Base-by-base conservation (phyloP, 768 basidiomycete species). In the Suillus cothurnatus region DNA sequence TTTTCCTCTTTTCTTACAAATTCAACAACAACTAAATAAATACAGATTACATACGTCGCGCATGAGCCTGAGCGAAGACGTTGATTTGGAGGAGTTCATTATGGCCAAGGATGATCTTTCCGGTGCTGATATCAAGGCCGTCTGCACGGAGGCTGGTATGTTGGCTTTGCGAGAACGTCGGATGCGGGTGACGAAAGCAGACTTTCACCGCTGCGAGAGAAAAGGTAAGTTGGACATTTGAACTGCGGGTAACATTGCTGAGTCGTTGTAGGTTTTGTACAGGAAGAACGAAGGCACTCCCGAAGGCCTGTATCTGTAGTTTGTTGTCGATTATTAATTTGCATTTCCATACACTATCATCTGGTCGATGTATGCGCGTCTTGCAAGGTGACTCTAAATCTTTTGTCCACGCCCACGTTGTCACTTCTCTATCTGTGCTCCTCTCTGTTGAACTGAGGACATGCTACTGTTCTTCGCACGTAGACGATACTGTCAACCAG, bases 71-170 rank as follows among this genome's bases (percentile, higher is more conserved):
- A 80, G 79, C 60, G 85, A 86, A 32, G 95, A 97, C 72, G 97
- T 99, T 39, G 95, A 95, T 73, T 81, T 99, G 63, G 97, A 99
- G 74, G 97, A 99, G 77, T 94, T 94, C 72, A 89, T 99, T 63
- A 92, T 91, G 81, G 90, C 91, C 34, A 99, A 99, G 78, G 97
- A 99, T 71, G 97, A 98, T 72, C 80, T 97, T 26, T 94, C 93
- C 15, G 97, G 97, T 55, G 97, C 97, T 2, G 97, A 99, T 73
- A 99, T 99, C 84, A 99, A 99, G 81, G 97, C 97, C 2, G 94
- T 99, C 6, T 98, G 96, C 76, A 99, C 97, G 7, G 97, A 99
- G 75, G 97, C 97, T n/a, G 97, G 97, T 69, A 78, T 99, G 61
- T 83, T 99, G 39, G 97, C 97, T 6, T 81, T 99, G 66, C 86